Evolutionary conservation across 1,284 basidiomycete genomes (phyloP).

Genomic region (Fomitopsis betulina): DNA sequence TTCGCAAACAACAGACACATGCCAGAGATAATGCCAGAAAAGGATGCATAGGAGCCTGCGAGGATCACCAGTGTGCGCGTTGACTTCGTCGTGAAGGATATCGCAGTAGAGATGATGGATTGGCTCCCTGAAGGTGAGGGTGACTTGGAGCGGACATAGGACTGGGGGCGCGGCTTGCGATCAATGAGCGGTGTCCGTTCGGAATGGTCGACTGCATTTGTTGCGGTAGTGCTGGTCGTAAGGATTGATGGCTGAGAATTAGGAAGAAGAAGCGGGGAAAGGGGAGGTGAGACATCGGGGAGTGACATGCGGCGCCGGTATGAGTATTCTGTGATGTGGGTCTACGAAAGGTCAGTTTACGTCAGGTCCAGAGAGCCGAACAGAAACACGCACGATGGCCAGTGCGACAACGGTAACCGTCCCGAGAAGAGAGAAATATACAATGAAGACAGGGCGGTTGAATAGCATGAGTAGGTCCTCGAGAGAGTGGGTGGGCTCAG

Average conservation of each 20-base stretch:
- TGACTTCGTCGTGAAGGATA: constrained; percentile 24
- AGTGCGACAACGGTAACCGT: constrained; percentile 60
- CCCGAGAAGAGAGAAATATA: constrained; percentile 77
- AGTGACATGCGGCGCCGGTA: constrained; percentile 29
- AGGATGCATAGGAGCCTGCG: constrained; percentile 85
- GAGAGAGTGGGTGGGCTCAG: constrained; percentile 86
- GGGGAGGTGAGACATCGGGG: constrained; percentile 27
- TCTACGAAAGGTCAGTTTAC: constrained; percentile 31
- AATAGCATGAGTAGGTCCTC: constrained; percentile 85
- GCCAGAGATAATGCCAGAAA: constrained; percentile 89
- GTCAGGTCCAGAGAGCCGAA: background rate
- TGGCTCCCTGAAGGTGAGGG: constrained; percentile 20
- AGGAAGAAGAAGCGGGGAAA: constrained; percentile 29
- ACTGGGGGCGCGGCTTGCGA: constrained; percentile 32
- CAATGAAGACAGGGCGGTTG: constrained; percentile 73
- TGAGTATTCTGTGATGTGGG: constrained; percentile 53
- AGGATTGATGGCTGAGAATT: constrained; percentile 25
- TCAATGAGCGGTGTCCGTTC: constrained; percentile 62
- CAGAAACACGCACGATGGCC: constrained; percentile 47
- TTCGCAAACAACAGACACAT: constrained; percentile 95
- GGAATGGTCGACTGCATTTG: constrained; percentile 29
- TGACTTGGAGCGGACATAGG: constrained; percentile 16
- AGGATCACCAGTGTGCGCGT: constrained; percentile 60
- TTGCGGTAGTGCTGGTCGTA: constrained; percentile 27
- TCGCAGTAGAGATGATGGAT: constrained; percentile 21